Base-by-base conservation (phyloP, 345 rosid species). In the Salix udensis region DNA sequence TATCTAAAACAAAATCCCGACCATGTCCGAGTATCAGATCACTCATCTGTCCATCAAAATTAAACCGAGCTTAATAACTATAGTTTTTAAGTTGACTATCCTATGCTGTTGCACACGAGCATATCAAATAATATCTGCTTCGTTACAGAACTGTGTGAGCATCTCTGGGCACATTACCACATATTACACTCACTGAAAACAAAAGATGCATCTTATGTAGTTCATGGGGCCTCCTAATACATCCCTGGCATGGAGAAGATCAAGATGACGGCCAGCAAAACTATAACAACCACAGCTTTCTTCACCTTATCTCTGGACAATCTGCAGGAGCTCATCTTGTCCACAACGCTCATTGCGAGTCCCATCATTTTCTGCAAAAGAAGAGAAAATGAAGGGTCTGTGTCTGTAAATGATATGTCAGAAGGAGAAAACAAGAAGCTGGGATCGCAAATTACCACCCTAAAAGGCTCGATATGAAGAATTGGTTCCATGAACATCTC, bases 401-500 rank as follows among this genome's bases (percentile, higher is more conserved):
- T 52, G 72, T 3, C 24, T 26, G 28, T 5, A 12, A 55, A 10
- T 50, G 6, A 1, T 31, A 19, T 6, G 8, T 34, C 3, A 19
- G 39, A 72, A 23, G 62, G 5, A 55, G 62, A 9, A 10, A 55
- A 55, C 0, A 55, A 23, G 28, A 55, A n/a, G 2, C 4, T n/a
- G 62, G 13, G 62, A 55, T 55, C 10, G 13, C 0, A n/a, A 61
- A 85, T 83, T 82, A 92, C 94, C 85, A 85, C 74, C 85, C 91
- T 87, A 42, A 85, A 69, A 37, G 91, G 90, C 53, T 87, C 91
- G 0, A 87, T 28, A n/a, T 86, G 87, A 64, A 91, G 84, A 39
- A 94, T 82, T 71, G 97, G 94, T 30, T 92, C 92, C 86, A 89
- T 87, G 81, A 89, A 87, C 93, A 94, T 89, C 85, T 91, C 97